A percentile compares a stretch with the other conserved stretches of the same genome.
Conservation (phyloP, 352 stramenopile genomes). For the Globisporangium paddicum region DNA sequence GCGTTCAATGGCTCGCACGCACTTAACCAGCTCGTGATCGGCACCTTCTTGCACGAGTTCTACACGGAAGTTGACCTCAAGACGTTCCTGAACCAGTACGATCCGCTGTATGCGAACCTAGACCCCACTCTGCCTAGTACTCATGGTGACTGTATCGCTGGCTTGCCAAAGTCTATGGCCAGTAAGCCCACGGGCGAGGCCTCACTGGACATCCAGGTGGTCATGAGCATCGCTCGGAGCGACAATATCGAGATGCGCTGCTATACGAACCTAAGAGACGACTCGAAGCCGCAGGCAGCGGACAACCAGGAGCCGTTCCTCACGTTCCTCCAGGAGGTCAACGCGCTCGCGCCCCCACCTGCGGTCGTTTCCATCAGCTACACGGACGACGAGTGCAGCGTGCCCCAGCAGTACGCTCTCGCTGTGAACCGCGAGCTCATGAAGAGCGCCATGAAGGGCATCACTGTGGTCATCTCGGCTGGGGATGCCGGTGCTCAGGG, state of each 20-base stretch:
- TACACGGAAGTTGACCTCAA: slow-evolving; percentile 56
- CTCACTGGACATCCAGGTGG: slow-evolving; percentile 66
- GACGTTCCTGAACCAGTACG: slow-evolving; percentile 31
- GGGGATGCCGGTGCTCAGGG: slow-evolving; percentile 60
- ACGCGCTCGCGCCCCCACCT: slow-evolving; percentile 53
- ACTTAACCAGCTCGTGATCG: slow-evolving; percentile 54
- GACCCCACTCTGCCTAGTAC: slow-evolving; percentile 20
- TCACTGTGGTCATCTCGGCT: slow-evolving; percentile 62
- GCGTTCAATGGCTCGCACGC: slow-evolving; percentile 14
- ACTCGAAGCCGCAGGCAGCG: slow-evolving; percentile 34
- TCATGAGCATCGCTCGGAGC: slow-evolving; percentile 35
- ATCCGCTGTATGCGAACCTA: slow-evolving; percentile 11
- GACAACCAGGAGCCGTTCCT: slow-evolving; percentile 83
- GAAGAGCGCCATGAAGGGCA: slow-evolving; percentile 62
- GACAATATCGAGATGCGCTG: slow-evolving; percentile 53
- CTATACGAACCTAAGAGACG: slow-evolving; percentile 49
- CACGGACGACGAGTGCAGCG: slow-evolving; percentile 74
- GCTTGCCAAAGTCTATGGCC: neutral
- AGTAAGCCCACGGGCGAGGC: slow-evolving; percentile 49
- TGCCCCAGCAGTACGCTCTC: slow-evolving; percentile 44
- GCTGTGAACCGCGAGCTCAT: slow-evolving; percentile 71
- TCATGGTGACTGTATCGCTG: slow-evolving; percentile 36
- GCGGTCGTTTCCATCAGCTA: slow-evolving; percentile 79
- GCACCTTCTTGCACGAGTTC: slow-evolving; percentile 64
- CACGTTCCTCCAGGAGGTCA: slow-evolving; percentile 63